Evolutionary conservation across 2,329 filamentous ascomycete species (phyloP).

Genomic region (Fusarium sacchari): DNA sequence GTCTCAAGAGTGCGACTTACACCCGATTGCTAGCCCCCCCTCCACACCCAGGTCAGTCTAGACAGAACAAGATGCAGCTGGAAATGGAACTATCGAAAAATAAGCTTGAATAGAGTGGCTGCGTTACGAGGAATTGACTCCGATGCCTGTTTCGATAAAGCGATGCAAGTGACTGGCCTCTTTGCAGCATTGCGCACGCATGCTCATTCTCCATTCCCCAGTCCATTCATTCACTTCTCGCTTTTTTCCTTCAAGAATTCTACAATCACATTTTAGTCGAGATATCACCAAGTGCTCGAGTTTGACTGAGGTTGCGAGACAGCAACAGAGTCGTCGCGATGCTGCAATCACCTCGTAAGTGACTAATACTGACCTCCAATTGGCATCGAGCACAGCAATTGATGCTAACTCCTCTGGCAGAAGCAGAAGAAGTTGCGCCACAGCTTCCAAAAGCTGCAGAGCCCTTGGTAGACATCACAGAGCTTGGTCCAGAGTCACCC

Average conservation of each 20-base stretch:
- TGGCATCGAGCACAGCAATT: accelerated
- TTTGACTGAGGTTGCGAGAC: background rate
- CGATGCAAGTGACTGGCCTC: background rate
- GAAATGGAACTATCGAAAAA: constrained; percentile 3
- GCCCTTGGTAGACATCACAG: background rate
- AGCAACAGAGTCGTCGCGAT: background rate
- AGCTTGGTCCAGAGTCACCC: background rate
- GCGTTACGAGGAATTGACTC: background rate
- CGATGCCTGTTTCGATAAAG: background rate
- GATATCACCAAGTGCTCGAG: background rate
- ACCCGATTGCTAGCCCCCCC: background rate
- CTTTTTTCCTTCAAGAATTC: background rate
- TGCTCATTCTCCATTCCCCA: background rate
- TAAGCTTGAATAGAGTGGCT: background rate
- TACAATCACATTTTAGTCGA: background rate
- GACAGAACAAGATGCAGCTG: constrained; percentile 1
- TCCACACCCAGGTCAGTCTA: background rate
- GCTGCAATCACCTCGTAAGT: background rate
- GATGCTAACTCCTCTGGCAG: background rate
- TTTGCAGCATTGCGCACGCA: background rate
- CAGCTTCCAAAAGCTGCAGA: background rate
- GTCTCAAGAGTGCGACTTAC: background rate
- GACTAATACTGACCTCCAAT: accelerated
- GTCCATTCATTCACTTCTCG: background rate
- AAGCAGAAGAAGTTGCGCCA: background rate